A percentile compares a stretch with the other conserved stretches of the same genome.
These are phyloP conservation scores for Ogataea salicorniae DNA, from an alignment of 805 yeast genomes.

Conservation along the genomic window DNA sequence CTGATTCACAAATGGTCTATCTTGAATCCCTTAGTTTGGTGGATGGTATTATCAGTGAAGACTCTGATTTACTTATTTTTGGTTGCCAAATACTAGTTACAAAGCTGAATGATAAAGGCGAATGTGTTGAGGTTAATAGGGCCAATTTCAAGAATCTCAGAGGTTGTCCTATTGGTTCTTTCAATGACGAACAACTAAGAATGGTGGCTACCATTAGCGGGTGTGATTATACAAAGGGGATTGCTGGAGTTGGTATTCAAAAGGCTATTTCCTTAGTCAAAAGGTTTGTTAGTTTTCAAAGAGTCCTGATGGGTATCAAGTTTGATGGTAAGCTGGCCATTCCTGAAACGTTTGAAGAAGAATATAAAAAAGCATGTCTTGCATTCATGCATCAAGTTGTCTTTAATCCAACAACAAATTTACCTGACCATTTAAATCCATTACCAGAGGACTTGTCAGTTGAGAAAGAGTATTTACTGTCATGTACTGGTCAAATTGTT, in stretches of 20 bases:
- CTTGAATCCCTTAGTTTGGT: slow-evolving; percentile 70
- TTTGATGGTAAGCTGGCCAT: slow-evolving; percentile 55
- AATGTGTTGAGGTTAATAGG: slow-evolving; percentile 64
- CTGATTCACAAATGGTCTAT: slow-evolving; percentile 94
- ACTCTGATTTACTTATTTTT: slow-evolving; percentile 85
- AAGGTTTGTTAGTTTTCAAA: slow-evolving; percentile 45
- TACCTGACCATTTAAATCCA: slow-evolving; percentile 54
- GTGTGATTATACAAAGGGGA: slow-evolving; percentile 90
- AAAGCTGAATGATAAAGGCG: slow-evolving; percentile 66
- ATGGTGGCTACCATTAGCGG: slow-evolving; percentile 88
- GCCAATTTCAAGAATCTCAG: slow-evolving; percentile 39
- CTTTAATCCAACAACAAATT: slow-evolving; percentile 53
- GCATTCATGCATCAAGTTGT: slow-evolving; percentile 88
- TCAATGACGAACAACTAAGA: slow-evolving; percentile 56
- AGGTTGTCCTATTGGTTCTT: slow-evolving; percentile 39
- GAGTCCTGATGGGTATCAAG: slow-evolving; percentile 49
- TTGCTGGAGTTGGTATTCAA: slow-evolving; percentile 73
- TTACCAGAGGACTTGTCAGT: slow-evolving; percentile 40
- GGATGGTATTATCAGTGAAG: slow-evolving; percentile 88
- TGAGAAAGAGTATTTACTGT: slow-evolving; percentile 16
- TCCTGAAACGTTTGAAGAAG: slow-evolving; percentile 54
- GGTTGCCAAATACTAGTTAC: slow-evolving; percentile 78
- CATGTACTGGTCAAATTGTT: slow-evolving; percentile 43
- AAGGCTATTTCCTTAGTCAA: slow-evolving; percentile 64
- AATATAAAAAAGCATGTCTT: slow-evolving; percentile 59